phyloP scores from a whole-genome alignment of 2,329 filamentous ascomycete species.

The Metarhizium robertsii region DNA sequence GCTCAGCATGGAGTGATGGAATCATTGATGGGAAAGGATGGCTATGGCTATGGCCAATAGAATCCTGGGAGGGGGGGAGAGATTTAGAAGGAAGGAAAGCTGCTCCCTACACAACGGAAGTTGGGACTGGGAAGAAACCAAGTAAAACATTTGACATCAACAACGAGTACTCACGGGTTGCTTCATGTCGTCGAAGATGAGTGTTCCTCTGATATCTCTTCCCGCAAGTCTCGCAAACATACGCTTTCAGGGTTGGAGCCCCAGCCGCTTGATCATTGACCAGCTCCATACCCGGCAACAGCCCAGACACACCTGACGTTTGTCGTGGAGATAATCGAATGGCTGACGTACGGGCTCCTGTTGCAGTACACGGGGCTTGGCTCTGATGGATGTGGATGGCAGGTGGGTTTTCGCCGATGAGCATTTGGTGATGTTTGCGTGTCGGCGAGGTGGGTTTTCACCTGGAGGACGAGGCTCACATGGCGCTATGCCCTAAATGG shows the following conservation, averaged over 20 bases:
- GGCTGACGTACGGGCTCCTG: too few relatives aligned
- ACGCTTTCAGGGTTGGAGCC: background rate
- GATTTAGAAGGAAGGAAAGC: slow-evolving; percentile 2
- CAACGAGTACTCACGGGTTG: slow-evolving; percentile 12
- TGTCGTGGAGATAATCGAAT: background rate
- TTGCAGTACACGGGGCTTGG: too few relatives aligned
- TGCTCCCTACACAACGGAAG: background rate
- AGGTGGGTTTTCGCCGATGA: too few relatives aligned
- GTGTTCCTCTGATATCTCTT: slow-evolving; percentile 17
- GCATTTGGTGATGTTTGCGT: background rate
- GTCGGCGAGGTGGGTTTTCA: background rate
- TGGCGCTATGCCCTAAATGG: background rate
- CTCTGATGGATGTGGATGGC: too few relatives aligned
- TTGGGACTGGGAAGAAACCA: too few relatives aligned
- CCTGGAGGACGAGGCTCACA: background rate
- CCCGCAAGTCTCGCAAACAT: slow-evolving; percentile 11
- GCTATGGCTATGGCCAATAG: too few relatives aligned
- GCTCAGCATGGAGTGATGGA: too few relatives aligned
- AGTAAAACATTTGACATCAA: too few relatives aligned
- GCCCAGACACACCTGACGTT: background rate
- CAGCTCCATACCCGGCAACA: background rate
- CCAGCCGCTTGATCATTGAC: background rate
- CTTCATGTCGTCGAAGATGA: slow-evolving; percentile 17
- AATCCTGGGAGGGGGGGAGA: too few relatives aligned
- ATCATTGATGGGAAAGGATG: too few relatives aligned